These are phyloP conservation scores for Mimosa bimucronata DNA, from an alignment of 306 rosid species.

Conservation along the genomic window DNA sequence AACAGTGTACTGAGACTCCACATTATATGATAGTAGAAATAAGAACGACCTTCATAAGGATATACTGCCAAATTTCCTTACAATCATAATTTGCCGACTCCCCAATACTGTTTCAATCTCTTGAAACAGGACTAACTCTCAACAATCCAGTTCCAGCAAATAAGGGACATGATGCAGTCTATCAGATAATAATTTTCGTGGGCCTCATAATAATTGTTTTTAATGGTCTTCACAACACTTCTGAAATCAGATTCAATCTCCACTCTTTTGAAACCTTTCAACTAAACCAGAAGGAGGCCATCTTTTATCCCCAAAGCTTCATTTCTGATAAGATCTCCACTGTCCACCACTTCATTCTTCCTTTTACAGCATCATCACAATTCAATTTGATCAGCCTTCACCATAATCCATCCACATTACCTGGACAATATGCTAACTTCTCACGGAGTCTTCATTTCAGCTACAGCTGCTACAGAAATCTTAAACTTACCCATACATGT, in stretches of 20 bases:
- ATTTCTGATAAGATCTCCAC: not conserved
- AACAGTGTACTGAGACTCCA: not conserved
- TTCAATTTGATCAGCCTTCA: not conserved
- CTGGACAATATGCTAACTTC: not conserved
- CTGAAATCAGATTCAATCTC: not conserved
- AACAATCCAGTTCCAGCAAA: not conserved
- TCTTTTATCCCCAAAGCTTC: not conserved
- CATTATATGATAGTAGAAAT: not conserved
- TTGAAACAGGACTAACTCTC: not conserved
- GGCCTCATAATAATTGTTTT: not conserved
- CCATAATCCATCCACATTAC: not conserved
- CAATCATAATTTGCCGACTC: not conserved
- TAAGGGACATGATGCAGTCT: not conserved
- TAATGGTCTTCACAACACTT: not conserved
- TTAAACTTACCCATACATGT: not conserved
- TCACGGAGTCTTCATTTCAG: not conserved
- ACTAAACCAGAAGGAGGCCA: not conserved
- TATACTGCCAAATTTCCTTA: not conserved
- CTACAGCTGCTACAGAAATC: not conserved
- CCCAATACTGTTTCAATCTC: not conserved
- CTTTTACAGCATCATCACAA: not conserved
- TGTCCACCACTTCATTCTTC: not conserved
- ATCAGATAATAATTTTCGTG: not conserved
- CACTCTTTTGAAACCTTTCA: not conserved
- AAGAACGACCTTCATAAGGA: not conserved